phyloP scores from a whole-genome alignment of 2,329 filamentous ascomycete genomes.

The Fusarium sp. region DNA sequence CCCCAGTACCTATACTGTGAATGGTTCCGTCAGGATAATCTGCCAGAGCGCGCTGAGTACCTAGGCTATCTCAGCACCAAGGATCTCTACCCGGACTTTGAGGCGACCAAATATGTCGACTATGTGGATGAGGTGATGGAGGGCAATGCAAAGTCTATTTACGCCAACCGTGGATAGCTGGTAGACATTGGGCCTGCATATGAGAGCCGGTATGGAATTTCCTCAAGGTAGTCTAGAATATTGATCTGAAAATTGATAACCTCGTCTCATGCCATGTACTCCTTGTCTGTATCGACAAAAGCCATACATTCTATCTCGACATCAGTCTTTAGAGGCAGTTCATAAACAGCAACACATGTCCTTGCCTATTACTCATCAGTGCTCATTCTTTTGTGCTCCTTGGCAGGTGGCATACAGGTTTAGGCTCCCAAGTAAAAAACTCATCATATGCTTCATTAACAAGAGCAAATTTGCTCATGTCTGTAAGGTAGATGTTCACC shows the following conservation, averaged over 20 bases:
- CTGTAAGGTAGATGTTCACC: too few relatives aligned
- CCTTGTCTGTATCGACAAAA: background rate
- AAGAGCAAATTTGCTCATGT: too few relatives aligned
- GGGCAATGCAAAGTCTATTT: conserved; percentile 18
- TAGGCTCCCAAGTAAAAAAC: too few relatives aligned
- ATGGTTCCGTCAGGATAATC: conserved; percentile 33
- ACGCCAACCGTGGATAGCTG: conserved; percentile 5
- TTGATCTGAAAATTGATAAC: background rate
- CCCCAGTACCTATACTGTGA: conserved; percentile 32
- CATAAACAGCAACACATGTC: background rate
- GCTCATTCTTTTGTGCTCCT: too few relatives aligned
- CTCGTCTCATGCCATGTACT: too few relatives aligned
- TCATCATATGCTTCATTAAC: too few relatives aligned
- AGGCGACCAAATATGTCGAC: conserved; percentile 21
- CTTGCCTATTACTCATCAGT: too few relatives aligned
- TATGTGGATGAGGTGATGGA: conserved; percentile 25
- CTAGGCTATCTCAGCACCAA: conserved; percentile 28
- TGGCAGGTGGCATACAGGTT: too few relatives aligned
- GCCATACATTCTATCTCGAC: conserved; percentile 80
- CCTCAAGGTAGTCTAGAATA: background rate
- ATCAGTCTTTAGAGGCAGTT: conserved; percentile 67
- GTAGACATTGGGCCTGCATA: background rate
- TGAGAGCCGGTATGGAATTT: background rate
- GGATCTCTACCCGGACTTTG: conserved; percentile 34
- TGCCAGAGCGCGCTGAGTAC: conserved; percentile 24